Conservation (phyloP, 176 grass and related monocot genomes). For the Rhynchospora tenuis region DNA sequence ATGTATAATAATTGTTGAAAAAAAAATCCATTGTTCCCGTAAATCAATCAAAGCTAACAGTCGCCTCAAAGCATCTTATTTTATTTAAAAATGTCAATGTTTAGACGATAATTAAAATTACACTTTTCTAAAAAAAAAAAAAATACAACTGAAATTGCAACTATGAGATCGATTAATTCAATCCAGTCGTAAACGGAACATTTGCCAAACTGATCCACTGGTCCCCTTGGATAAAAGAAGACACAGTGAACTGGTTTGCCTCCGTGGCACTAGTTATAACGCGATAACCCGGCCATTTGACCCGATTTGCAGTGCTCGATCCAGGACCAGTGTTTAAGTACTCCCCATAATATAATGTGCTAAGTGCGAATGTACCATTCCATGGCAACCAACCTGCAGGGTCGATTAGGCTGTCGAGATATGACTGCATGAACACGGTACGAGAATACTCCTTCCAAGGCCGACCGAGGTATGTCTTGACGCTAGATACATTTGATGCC, state of each 20-base stretch:
- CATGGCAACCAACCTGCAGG: conserved; percentile 60
- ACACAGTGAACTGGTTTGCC: conserved; percentile 51
- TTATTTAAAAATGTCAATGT: neutral
- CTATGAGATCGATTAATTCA: conserved; percentile 17
- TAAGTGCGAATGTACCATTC: conserved; percentile 52
- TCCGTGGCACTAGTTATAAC: conserved; percentile 40
- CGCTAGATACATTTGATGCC: conserved; percentile 22
- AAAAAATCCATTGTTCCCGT: too few species aligned
- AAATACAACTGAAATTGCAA: neutral
- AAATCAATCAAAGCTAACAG: too few species aligned
- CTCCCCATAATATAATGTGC: conserved; percentile 73
- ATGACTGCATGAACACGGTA: conserved; percentile 58
- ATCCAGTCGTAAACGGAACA: conserved; percentile 45
- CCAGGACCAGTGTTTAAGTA: conserved; percentile 59
- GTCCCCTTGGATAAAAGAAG: conserved; percentile 62
- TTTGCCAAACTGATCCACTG: conserved; percentile 49
- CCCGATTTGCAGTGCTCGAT: conserved; percentile 23
- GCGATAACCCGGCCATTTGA: conserved; percentile 53
- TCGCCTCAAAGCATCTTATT: neutral
- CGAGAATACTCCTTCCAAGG: conserved; percentile 74
- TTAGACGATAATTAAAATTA: neutral
- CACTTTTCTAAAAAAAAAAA: neutral
- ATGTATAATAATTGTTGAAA: too few species aligned
- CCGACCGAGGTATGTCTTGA: conserved; percentile 50
- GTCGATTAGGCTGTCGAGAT: conserved; percentile 39